Evolutionary conservation across 1,139 yeast genomes (phyloP).

Genomic region (Zhuliangozyma blackwelliae): DNA sequence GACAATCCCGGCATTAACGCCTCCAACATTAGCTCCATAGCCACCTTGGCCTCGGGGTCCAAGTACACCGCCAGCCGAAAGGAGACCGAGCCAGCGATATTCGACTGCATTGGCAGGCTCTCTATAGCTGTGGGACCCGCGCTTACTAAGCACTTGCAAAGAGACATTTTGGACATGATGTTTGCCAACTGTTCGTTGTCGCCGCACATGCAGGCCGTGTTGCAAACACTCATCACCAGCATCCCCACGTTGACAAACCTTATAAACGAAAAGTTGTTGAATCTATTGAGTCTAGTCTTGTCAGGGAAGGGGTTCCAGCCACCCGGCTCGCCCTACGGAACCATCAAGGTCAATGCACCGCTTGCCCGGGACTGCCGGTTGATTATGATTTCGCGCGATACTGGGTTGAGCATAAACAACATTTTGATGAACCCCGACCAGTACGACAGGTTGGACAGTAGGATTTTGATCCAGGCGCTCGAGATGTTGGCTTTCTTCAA

Average conservation of each 20-base stretch:
- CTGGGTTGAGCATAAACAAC: slow-evolving; percentile 39
- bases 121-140: slow-evolving; percentile 96
- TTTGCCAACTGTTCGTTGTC: slow-evolving; percentile 76
- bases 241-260: slow-evolving; percentile 78
- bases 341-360: slow-evolving; percentile 56
- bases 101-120: slow-evolving; percentile 82
- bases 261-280: slow-evolving; percentile 68
- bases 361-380: slow-evolving; percentile 77
- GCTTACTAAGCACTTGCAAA: slow-evolving; percentile 78
- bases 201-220: slow-evolving; percentile 70
- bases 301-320: slow-evolving; percentile 80
- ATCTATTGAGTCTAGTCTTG: slow-evolving; percentile 69
- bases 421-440: slow-evolving; percentile 34
- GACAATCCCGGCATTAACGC: slow-evolving; percentile 12
- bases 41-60: slow-evolving; percentile 33
- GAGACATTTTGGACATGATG: slow-evolving; percentile 75
- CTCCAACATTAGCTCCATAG: slow-evolving; percentile 5
- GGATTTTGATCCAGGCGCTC: slow-evolving; percentile 61
- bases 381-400: slow-evolving; percentile 65
- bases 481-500: slow-evolving; percentile 71
- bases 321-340: slow-evolving; percentile 85
- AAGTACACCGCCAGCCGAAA: slow-evolving; percentile 59
- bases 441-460: slow-evolving; percentile 46
- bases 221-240: slow-evolving; percentile 61
- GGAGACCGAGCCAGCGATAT: slow-evolving; percentile 82